Base-by-base conservation (phyloP, 2,329 filamentous ascomycete species). In the Fusarium fracticaudum region DNA sequence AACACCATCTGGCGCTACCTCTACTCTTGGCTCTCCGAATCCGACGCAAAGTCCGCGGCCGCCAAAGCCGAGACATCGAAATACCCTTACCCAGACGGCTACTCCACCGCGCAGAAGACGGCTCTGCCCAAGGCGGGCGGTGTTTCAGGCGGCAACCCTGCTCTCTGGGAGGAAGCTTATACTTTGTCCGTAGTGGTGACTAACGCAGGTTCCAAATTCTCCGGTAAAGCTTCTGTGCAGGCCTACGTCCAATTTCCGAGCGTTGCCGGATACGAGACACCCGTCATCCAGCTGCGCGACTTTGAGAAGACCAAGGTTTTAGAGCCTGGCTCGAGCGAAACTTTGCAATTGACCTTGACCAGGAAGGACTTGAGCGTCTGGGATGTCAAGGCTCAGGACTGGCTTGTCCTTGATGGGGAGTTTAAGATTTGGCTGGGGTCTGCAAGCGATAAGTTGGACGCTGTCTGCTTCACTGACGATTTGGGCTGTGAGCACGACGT, bases 281-380 rank as follows among this genome's bases (percentile, higher is more conserved):
- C 92, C 0, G 81, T 90, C 5, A 87, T 87, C 64, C 90, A 91
- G n/a, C 85, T 95, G 26, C 88, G 93, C 20, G 92, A 92, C 37
- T 95, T 95, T 78, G 91, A 92, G 71, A 94, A 95, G 84, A 84
- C 93, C 6, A 62, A 69, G 18, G 80, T 83, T 33, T 81, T 94
- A 22, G 83, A 86, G 8, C 85, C 87, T 0, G 90, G 89, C 0
- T 84, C 90, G 78, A 86, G 81, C 8, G 81, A 82, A 64, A 86
- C 82, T 0, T 87, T 94, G 1, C 84, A 86, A 26, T 85, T 94
- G 75, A 82, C 84, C 2, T 75, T 94, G 64, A 93, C 88, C 12
- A 87, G 93, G 64, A 89, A 91, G 76, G 93, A 94, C 78, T 64
- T 94, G 63, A 94, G 92, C 73, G 91, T 93, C 51, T 94, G 93